Percentiles rank a stretch among this genome's conserved stretches.
Conservation (phyloP, 2,329 filamentous ascomycete genomes). For the Graphilbum fragrans region DNA sequence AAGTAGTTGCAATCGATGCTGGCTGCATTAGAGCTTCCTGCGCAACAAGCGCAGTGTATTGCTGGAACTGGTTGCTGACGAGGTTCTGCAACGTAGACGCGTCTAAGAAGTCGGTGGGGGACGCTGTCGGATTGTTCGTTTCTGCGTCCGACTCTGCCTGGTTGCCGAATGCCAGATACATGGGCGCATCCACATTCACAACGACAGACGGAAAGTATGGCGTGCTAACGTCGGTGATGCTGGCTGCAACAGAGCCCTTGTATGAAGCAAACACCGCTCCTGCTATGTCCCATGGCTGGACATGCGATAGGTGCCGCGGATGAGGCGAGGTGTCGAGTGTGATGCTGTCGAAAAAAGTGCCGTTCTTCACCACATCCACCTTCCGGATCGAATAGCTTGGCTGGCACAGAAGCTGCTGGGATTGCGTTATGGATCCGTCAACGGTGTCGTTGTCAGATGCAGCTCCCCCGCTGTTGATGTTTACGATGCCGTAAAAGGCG, state of each 20-base stretch:
- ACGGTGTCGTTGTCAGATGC: slow-evolving; percentile 9
- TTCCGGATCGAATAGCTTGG: slow-evolving; percentile 14
- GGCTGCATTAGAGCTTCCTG: slow-evolving; percentile 18
- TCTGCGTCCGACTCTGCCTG: slow-evolving; percentile 11
- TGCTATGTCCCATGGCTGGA: slow-evolving; percentile 15
- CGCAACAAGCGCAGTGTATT: slow-evolving; percentile 21
- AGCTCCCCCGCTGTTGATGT: slow-evolving; percentile 2
- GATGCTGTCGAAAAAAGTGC: slow-evolving; percentile 10
- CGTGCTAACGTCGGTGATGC: slow-evolving; percentile 8
- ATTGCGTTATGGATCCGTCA: slow-evolving; percentile 11
- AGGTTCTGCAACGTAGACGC: slow-evolving; percentile 14
- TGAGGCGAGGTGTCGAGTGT: too few species aligned
- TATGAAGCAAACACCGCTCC: slow-evolving; percentile 14
- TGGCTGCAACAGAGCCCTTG: background rate
- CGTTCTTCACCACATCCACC: slow-evolving; percentile 14
- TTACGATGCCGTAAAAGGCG: slow-evolving; percentile 12
- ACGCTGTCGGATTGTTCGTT: slow-evolving; percentile 10
- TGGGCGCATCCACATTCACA: slow-evolving; percentile 18
- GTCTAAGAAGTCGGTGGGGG: slow-evolving; percentile 14
- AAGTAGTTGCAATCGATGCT: slow-evolving; percentile 10
- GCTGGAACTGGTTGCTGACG: slow-evolving; percentile 19
- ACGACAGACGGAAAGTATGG: slow-evolving; percentile 14
- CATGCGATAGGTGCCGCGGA: slow-evolving; percentile 9
- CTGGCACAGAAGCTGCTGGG: slow-evolving; percentile 16
- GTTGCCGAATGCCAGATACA: slow-evolving; percentile 20